Conservation (phyloP, 495 filamentous ascomycete genomes). For the Penicillium fimorum region DNA sequence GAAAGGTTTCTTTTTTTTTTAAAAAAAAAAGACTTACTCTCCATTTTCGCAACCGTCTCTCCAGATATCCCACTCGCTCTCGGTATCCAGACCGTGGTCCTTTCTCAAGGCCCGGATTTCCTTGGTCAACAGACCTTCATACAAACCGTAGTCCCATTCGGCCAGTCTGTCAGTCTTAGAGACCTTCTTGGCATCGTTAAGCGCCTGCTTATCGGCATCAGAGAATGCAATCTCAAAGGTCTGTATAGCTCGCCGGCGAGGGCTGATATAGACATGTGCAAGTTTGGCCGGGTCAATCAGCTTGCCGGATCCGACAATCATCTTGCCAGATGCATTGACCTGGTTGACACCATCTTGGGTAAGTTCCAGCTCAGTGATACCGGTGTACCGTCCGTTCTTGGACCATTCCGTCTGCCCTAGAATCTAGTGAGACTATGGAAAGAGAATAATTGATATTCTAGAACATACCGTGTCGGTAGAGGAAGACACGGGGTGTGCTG, state of each 20-base stretch:
- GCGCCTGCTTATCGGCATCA: conserved; percentile 27
- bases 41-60: conserved; percentile 69
- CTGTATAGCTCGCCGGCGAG: conserved; percentile 68
- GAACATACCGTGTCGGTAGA: conserved; percentile 38
- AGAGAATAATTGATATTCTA: not conserved
- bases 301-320: conserved; percentile 70
- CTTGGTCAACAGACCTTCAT: conserved; percentile 71
- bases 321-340: conserved; percentile 64
- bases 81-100: conserved; percentile 55
- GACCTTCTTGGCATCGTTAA: conserved; percentile 39
- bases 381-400: conserved; percentile 79
- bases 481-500: conserved; percentile 41
- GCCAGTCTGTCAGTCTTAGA: conserved; percentile 64
- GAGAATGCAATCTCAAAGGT: conserved; percentile 72
- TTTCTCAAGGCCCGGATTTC: conserved; percentile 62
- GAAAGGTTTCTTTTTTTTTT: not conserved
- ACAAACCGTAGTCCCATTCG: conserved; percentile 88
- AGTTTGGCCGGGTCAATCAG: conserved; percentile 75
- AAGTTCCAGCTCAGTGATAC: conserved; percentile 75
- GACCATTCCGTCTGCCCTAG: conserved; percentile 84
- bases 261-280: conserved; percentile 76
- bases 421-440: not conserved
- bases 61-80: conserved; percentile 75
- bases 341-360: conserved; percentile 72
- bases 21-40: conserved; percentile 29